phyloP scores from a whole-genome alignment of 2,329 filamentous ascomycete genomes.

The Arthrobotrys sinensis region DNA sequence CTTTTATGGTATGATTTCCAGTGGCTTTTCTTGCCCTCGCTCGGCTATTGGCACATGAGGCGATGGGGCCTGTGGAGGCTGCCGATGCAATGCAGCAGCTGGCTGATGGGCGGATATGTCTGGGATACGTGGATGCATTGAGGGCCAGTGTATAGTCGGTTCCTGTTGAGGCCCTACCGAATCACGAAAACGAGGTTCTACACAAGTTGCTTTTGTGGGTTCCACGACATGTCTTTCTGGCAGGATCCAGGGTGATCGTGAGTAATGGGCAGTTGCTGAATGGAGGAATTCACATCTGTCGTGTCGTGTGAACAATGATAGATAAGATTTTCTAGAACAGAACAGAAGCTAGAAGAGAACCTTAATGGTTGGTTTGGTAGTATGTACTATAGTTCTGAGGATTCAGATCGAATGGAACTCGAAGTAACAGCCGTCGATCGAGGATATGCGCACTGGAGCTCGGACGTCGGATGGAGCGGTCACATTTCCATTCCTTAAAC shows the following conservation, averaged over 20 bases:
- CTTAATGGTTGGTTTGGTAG: no score
- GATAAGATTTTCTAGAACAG: no score
- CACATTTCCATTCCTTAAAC: conserved; percentile 26
- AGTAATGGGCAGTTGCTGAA: not conserved
- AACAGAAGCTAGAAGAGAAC: no score
- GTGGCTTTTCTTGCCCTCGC: not conserved
- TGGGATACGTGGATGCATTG: conserved; percentile 45
- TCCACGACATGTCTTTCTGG: not conserved
- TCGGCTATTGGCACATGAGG: not conserved
- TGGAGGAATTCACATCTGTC: not conserved
- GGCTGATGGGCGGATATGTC: not conserved
- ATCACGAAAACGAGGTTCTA: conserved; percentile 6
- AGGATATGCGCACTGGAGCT: conserved; percentile 8
- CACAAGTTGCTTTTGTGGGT: not conserved
- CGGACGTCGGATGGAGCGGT: conserved; percentile 23
- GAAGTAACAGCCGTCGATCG: no score
- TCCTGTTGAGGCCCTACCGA: not conserved
- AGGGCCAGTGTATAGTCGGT: conserved; percentile 11
- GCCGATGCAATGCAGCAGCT: not conserved
- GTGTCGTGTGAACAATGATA: no score
- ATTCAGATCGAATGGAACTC: no score
- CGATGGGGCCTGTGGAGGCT: not conserved
- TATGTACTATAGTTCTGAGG: no score
- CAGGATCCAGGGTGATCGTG: not conserved
- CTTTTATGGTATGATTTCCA: not conserved